These are phyloP conservation scores for Umbelopsis sp. DNA, from an alignment of 371 early-diverging fungal species.

Conservation along the genomic window DNA sequence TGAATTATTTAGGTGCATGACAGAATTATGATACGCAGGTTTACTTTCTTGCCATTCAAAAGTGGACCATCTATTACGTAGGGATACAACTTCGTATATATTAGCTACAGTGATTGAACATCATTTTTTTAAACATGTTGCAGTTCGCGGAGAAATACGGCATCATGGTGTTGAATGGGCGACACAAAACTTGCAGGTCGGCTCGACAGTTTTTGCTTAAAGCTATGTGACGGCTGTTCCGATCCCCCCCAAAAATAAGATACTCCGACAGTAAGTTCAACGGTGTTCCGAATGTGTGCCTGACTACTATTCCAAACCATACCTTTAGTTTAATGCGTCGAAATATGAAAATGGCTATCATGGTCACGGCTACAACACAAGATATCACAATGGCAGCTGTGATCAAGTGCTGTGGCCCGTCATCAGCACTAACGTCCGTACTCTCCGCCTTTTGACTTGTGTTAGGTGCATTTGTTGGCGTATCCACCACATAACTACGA, in stretches of 20 bases:
- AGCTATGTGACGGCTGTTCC: constrained; percentile 14
- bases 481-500: neutral
- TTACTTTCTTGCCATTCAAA: no score
- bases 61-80: no score
- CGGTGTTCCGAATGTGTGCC: neutral
- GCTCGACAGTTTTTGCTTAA: constrained; percentile 17
- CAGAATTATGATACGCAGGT: no score
- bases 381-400: neutral
- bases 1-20: no score
- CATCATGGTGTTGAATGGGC: constrained; percentile 1
- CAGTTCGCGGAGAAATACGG: constrained; percentile 13
- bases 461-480: neutral
- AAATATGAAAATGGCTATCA: constrained; percentile 15
- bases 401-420: neutral
- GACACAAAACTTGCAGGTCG: neutral
- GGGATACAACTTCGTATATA: no score
- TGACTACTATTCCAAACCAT: neutral
- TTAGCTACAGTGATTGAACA: neutral
- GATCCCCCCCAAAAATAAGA: neutral
- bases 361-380: constrained; percentile 1
- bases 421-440: neutral
- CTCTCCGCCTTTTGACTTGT: neutral
- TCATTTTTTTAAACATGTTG: neutral
- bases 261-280: neutral
- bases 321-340: constrained; percentile 10